Evolutionary conservation across 441 rosid genomes (phyloP).

Genomic region (Pelargonium australe): DNA sequence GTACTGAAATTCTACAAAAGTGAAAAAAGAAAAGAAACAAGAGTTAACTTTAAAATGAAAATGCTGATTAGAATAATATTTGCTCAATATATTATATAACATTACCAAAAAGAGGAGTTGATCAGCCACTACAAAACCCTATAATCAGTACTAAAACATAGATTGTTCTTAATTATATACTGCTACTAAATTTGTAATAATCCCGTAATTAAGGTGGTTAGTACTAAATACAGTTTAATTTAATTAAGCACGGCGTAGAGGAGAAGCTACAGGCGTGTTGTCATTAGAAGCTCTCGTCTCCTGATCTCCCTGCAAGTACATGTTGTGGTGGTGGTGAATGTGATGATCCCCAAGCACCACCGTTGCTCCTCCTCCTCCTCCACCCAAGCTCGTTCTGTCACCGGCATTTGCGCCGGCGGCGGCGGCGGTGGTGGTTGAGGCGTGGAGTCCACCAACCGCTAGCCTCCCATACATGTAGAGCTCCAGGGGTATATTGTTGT

Average conservation of each 20-base stretch:
- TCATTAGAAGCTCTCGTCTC: conserved; percentile 28
- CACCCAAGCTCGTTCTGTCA: background rate
- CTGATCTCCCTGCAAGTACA: conserved; percentile 7
- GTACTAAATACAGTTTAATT: background rate
- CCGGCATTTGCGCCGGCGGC: background rate
- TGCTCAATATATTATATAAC: too few species aligned
- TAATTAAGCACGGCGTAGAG: conserved; percentile 12
- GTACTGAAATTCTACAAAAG: too few species aligned
- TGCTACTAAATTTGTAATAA: too few species aligned
- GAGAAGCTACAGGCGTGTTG: conserved; percentile 26
- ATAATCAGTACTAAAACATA: too few species aligned
- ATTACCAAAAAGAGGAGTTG: too few species aligned
- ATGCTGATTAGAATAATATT: too few species aligned
- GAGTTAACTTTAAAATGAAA: too few species aligned
- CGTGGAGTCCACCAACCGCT: conserved; percentile 6
- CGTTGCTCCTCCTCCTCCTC: background rate
- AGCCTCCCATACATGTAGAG: conserved; percentile 27
- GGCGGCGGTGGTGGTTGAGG: conserved; percentile 5
- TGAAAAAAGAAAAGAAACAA: too few species aligned
- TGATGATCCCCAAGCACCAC: conserved; percentile 1
- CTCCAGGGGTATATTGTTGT: conserved; percentile 25
- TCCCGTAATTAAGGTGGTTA: too few species aligned
- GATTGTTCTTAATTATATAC: too few species aligned
- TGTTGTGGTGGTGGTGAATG: conserved; percentile 15
- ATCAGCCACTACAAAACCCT: too few species aligned